phyloP scores from a whole-genome alignment of 768 basidiomycete species.

The Chlorophyllum brunneum region DNA sequence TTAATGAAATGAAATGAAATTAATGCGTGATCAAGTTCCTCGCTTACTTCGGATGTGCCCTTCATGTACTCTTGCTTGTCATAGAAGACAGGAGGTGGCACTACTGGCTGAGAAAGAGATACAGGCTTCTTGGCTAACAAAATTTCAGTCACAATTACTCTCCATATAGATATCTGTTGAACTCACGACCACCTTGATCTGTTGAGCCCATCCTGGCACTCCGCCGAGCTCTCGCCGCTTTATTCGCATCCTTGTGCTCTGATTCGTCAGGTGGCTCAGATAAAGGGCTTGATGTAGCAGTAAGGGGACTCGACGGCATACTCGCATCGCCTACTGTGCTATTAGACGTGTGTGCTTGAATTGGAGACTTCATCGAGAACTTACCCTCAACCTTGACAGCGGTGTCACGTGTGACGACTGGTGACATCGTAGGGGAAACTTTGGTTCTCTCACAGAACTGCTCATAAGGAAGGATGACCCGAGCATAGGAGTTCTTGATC shows the following conservation, averaged over 20 bases:
- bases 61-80: slow-evolving; percentile 42
- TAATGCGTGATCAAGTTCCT: no score
- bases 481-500: slow-evolving; percentile 84
- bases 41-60: slow-evolving; percentile 51
- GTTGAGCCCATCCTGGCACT: slow-evolving; percentile 49
- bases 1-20: slow-evolving; percentile 19
- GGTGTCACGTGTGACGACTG: slow-evolving; percentile 39
- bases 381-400: slow-evolving; percentile 47
- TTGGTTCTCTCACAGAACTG: slow-evolving; percentile 78
- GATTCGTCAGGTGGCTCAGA: slow-evolving; percentile 80
- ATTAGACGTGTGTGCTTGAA: slow-evolving; percentile 29
- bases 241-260: slow-evolving; percentile 55
- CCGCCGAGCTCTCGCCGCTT: slow-evolving; percentile 43
- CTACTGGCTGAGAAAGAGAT: slow-evolving; percentile 29
- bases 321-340: slow-evolving; percentile 38
- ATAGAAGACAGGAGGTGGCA: slow-evolving; percentile 45
- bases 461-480: slow-evolving; percentile 95
- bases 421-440: slow-evolving; percentile 52
- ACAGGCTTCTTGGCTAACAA: slow-evolving; percentile 31
- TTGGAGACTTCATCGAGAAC: slow-evolving; percentile 31
- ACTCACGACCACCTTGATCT: slow-evolving; percentile 41
- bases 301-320: slow-evolving; percentile 70
- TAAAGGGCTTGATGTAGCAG: slow-evolving; percentile 72
- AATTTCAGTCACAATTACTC: slow-evolving; percentile 12
- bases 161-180: slow-evolving; percentile 16